A percentile compares a stretch with the other conserved stretches of the same genome.
These are phyloP conservation scores for Aspergillus udagawae DNA, from an alignment of 2,329 filamentous ascomycete genomes.

Conservation along the genomic window DNA sequence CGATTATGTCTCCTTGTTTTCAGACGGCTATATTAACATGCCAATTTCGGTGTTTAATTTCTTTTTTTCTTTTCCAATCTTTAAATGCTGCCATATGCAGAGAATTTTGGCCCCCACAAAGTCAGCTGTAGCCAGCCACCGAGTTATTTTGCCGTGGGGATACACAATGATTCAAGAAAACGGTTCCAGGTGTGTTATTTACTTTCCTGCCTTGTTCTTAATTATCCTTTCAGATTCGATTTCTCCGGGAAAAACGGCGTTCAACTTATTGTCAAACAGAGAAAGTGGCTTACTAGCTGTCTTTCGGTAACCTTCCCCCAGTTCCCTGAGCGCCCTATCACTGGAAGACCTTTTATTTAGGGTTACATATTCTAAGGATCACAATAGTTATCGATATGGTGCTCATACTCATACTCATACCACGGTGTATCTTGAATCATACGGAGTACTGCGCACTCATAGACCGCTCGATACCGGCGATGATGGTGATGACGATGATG, in stretches of 20 bases:
- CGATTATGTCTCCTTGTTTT: neutral
- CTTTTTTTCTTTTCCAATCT: neutral
- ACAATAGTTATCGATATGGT: neutral
- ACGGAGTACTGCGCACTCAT: too few relatives aligned
- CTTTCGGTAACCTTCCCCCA: neutral
- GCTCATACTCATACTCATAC: too few relatives aligned
- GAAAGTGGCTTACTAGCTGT: neutral
- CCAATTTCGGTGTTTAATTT: neutral
- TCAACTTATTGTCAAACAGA: neutral
- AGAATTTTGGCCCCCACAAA: conserved; percentile 14
- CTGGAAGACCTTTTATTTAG: neutral
- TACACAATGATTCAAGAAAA: neutral
- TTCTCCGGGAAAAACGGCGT: neutral
- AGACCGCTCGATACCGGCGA: neutral
- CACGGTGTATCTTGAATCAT: neutral
- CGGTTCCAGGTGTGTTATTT: neutral
- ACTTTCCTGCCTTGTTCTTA: neutral
- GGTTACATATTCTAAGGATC: neutral
- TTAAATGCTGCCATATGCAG: neutral
- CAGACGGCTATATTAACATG: neutral
- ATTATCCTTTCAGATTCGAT: neutral
- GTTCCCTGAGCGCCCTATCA: neutral
- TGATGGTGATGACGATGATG: neutral
- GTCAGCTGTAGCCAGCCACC: conserved; percentile 14
- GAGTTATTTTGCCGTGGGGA: neutral